phyloP scores from a whole-genome alignment of 306 rosid genomes.

The Crotalaria pallida region DNA sequence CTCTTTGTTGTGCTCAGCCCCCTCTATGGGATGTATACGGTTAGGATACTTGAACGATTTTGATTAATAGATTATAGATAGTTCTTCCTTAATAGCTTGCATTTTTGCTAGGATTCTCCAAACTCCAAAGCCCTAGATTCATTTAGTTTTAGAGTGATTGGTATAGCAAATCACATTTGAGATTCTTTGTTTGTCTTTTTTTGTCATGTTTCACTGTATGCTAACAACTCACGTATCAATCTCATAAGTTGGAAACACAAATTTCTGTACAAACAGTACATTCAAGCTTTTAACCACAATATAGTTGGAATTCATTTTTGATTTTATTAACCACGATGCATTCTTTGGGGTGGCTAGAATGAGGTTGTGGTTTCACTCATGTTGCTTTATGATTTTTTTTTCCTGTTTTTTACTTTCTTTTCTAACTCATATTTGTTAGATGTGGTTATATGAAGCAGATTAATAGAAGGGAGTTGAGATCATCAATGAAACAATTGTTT shows the following conservation, averaged over 20 bases:
- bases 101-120: not conserved
- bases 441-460: not conserved
- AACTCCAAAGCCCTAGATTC: constrained; percentile 13
- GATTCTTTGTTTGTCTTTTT: not conserved
- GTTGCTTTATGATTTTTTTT: not conserved
- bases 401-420: not conserved
- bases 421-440: not conserved
- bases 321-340: not conserved
- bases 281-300: constrained; percentile 25
- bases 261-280: constrained; percentile 31
- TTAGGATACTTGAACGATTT: constrained; percentile 32
- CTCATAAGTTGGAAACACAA: constrained; percentile 23
- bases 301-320: constrained; percentile 17
- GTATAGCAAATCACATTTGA: constrained; percentile 37
- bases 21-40: constrained; percentile 10
- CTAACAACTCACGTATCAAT: constrained; percentile 45
- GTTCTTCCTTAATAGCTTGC: constrained; percentile 27
- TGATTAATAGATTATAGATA: constrained; percentile 30
- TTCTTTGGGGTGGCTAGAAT: constrained; percentile 2
- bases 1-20: constrained; percentile 9
- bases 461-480: not conserved
- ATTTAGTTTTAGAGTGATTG: constrained; percentile 35
- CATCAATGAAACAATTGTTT: not conserved
- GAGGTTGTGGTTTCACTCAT: not conserved
- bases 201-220: constrained; percentile 22